These are phyloP conservation scores for Starmerella apis DNA, from an alignment of 805 yeast genomes.

Conservation along the genomic window DNA sequence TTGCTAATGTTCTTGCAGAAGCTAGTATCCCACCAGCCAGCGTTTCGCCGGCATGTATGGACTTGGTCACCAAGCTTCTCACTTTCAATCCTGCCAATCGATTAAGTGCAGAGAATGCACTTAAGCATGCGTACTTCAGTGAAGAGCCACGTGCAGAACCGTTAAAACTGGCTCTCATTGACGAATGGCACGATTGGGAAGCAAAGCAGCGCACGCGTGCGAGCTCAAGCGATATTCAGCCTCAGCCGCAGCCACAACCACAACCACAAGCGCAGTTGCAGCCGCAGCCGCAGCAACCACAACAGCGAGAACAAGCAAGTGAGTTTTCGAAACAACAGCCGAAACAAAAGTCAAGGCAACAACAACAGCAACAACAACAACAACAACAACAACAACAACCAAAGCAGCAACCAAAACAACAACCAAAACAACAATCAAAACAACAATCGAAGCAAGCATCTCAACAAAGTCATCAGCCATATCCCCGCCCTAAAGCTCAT, in stretches of 20 bases:
- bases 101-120: conserved; percentile 57
- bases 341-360: not conserved
- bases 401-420: not conserved
- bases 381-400: not conserved
- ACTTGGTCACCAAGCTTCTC: conserved; percentile 55
- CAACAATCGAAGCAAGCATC: not conserved
- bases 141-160: conserved; percentile 59
- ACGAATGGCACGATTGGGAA: conserved; percentile 97
- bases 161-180: conserved; percentile 45
- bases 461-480: not conserved
- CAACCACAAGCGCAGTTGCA: not conserved
- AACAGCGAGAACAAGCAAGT: too few relatives aligned
- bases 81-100: conserved; percentile 59
- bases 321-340: not conserved
- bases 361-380: not conserved
- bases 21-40: conserved; percentile 33
- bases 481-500: not conserved
- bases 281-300: not conserved
- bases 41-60: conserved; percentile 42
- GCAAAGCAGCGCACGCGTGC: conserved; percentile 57
- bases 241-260: not conserved
- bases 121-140: conserved; percentile 58
- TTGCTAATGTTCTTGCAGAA: conserved; percentile 16
- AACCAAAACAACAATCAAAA: not conserved
- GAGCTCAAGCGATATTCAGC: not conserved